These are phyloP conservation scores for Candida freyschussii DNA, from an alignment of 1,139 yeast species.

Conservation along the genomic window DNA sequence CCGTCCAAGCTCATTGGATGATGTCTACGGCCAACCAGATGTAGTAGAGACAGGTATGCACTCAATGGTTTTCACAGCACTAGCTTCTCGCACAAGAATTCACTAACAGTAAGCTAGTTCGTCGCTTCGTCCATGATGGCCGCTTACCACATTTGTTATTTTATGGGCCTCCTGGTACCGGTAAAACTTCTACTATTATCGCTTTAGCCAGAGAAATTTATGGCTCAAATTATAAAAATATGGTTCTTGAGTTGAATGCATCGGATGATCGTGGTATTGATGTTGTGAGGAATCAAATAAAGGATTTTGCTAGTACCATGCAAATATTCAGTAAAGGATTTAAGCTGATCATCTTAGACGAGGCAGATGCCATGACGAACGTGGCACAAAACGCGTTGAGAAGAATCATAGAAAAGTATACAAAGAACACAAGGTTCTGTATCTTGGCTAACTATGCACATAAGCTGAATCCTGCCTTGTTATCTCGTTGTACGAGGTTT, in stretches of 20 bases:
- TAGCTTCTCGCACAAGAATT: neutral
- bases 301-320: conserved; percentile 89
- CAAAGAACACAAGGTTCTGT: conserved; percentile 93
- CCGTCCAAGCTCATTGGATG: conserved; percentile 78
- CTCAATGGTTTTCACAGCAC: neutral
- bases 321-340: conserved; percentile 82
- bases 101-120: conserved; percentile 40
- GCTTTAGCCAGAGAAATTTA: conserved; percentile 91
- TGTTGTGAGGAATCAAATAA: conserved; percentile 87
- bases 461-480: conserved; percentile 88
- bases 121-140: conserved; percentile 79
- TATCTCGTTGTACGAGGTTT: conserved; percentile 93
- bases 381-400: conserved; percentile 95
- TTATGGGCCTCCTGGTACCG: conserved; percentile 98
- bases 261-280: conserved; percentile 97
- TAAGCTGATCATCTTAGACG: conserved; percentile 89
- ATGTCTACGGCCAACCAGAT: conserved; percentile 87
- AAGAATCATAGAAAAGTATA: conserved; percentile 87
- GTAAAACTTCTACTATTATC: conserved; percentile 89
- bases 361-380: conserved; percentile 98
- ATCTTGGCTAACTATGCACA: conserved; percentile 95
- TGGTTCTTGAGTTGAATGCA: conserved; percentile 93
- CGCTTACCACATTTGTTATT: conserved; percentile 84
- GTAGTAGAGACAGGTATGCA: conserved; percentile 56
- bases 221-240: conserved; percentile 75